Percentiles rank a stretch among this genome's conserved stretches.
phyloP scores from a whole-genome alignment of 2,329 filamentous ascomycete genomes.

The Ambrosiella cleistominuta region DNA sequence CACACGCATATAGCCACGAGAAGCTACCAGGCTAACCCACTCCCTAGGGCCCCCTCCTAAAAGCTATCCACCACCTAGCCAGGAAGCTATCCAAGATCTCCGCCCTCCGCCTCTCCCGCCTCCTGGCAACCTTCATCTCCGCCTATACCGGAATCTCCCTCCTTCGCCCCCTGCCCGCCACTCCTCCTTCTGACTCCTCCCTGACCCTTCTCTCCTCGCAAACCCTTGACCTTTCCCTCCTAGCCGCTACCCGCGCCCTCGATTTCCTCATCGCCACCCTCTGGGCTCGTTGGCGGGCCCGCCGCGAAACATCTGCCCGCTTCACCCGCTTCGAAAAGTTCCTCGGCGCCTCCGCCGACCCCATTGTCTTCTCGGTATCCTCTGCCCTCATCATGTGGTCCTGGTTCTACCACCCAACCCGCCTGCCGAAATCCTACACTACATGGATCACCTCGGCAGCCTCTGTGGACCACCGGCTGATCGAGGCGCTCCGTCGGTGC shows the following conservation, averaged over 20 bases:
- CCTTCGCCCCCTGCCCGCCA: conserved; percentile 35
- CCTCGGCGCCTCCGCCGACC: conserved; percentile 34
- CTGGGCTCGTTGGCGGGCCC: conserved; percentile 36
- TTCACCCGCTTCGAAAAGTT: conserved; percentile 30
- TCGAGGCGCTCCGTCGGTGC: conserved; percentile 54
- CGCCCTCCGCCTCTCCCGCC: conserved; percentile 20
- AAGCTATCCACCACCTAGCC: conserved; percentile 9
- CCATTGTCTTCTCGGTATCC: conserved; percentile 53
- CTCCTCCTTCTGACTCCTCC: not conserved
- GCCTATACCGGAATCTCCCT: conserved; percentile 39
- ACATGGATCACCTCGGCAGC: conserved; percentile 70
- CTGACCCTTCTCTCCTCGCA: conserved; percentile 22
- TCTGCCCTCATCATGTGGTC: conserved; percentile 72
- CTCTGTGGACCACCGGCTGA: conserved; percentile 54
- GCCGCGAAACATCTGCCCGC: conserved; percentile 26
- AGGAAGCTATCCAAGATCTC: conserved; percentile 4
- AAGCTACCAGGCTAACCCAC: not conserved
- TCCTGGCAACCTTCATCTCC: conserved; percentile 40
- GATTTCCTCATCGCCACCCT: conserved; percentile 51
- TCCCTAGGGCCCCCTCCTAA: conserved; percentile 5
- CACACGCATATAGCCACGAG: not conserved
- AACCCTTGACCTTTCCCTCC: conserved; percentile 70
- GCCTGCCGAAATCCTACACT: conserved; percentile 56
- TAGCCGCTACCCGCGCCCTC: conserved; percentile 52
- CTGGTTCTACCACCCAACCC: conserved; percentile 61